phyloP scores from a whole-genome alignment of 2,329 filamentous ascomycete species.

The Alternaria gaisen region DNA sequence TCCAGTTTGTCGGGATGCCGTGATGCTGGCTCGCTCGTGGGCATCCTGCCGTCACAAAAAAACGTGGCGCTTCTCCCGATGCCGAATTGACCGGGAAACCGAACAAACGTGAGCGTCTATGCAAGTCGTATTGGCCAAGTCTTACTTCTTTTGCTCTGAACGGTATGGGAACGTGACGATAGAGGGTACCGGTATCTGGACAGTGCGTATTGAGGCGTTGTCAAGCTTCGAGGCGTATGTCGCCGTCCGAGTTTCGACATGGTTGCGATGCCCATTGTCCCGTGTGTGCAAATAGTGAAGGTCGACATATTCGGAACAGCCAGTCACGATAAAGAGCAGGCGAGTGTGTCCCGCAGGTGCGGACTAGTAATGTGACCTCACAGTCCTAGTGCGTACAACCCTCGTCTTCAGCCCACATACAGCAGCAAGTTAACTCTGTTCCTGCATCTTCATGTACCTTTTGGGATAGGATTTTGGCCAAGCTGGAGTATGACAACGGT shows the following conservation, averaged over 20 bases:
- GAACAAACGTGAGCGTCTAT: constrained; percentile 21
- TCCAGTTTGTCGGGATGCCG: constrained; percentile 26
- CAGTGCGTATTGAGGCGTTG: constrained; percentile 9
- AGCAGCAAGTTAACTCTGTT: constrained; percentile 17
- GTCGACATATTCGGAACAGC: constrained; percentile 24
- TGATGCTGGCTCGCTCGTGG: constrained; percentile 30
- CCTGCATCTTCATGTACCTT: constrained; percentile 27
- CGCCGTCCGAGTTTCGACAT: constrained; percentile 33
- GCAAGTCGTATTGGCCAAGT: constrained; percentile 31
- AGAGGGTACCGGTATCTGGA: not conserved
- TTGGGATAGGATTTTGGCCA: constrained; percentile 21
- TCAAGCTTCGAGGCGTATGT: constrained; percentile 14
- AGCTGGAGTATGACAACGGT: constrained; percentile 34
- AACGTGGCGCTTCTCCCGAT: constrained; percentile 35
- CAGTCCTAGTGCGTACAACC: not conserved
- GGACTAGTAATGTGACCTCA: constrained; percentile 2
- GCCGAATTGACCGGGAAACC: constrained; percentile 19
- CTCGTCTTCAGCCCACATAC: constrained; percentile 8
- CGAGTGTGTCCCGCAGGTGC: not conserved
- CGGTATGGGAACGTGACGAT: constrained; percentile 2
- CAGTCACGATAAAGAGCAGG: constrained; percentile 6
- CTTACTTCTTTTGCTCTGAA: constrained; percentile 9
- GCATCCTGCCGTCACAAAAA: constrained; percentile 31
- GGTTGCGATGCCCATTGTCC: constrained; percentile 11
- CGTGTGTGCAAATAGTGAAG: constrained; percentile 19